A percentile compares a stretch with the other conserved stretches of the same genome.
Evolutionary conservation across 371 early-diverging fungal genomes (phyloP).

Genomic region (Syncephalastrum racemosum): DNA sequence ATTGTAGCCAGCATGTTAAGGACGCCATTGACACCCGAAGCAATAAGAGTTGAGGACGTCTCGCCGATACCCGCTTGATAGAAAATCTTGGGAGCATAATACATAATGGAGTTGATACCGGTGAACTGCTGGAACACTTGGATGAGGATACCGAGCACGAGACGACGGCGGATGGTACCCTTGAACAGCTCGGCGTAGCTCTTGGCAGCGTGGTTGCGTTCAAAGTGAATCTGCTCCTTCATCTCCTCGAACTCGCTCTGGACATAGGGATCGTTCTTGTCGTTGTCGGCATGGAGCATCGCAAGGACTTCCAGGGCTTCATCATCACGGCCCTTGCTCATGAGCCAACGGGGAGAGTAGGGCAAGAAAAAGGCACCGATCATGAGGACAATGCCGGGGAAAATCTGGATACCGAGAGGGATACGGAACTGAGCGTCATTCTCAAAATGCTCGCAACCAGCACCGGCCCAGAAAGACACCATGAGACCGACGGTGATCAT

Average conservation of each 20-base stretch:
- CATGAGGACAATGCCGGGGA: conserved; percentile 46
- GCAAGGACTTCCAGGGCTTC: conserved; percentile 79
- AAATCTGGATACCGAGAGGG: conserved; percentile 52
- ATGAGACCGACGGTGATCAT: conserved; percentile 51
- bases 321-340: conserved; percentile 66
- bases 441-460: conserved; percentile 31
- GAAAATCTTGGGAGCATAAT: conserved; percentile 70
- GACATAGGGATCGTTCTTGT: conserved; percentile 57
- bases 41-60: conserved; percentile 56
- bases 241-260: conserved; percentile 79
- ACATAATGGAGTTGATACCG: conserved; percentile 46
- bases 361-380: conserved; percentile 56
- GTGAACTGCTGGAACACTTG: conserved; percentile 67
- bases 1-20: conserved; percentile 72
- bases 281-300: conserved; percentile 64
- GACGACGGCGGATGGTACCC: conserved; percentile 58
- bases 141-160: conserved; percentile 70
- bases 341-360: conserved; percentile 72
- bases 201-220: conserved; percentile 64
- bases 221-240: conserved; percentile 64
- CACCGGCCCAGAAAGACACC: conserved; percentile 50
- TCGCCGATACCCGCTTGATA: conserved; percentile 60
- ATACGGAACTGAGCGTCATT: conserved; percentile 44
- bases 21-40: conserved; percentile 74
- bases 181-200: conserved; percentile 73